Evolutionary conservation across 176 grass and related monocot species (phyloP).

Genomic region (Lolium rigidum): DNA sequence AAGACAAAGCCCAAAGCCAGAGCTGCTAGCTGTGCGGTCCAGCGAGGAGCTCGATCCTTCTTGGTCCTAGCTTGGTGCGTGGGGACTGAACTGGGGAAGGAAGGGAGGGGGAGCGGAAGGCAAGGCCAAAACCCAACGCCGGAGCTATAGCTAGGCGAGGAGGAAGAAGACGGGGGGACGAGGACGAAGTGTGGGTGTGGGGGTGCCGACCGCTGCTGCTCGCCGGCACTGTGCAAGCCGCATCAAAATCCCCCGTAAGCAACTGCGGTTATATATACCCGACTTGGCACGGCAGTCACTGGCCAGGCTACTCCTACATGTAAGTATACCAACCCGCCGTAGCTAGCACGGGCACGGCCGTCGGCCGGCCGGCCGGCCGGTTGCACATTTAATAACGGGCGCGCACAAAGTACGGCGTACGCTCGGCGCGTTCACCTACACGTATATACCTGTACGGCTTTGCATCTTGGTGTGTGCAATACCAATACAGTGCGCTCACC

Average conservation of each 20-base stretch:
- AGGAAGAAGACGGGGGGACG: conserved; percentile 9
- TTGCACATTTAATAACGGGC: conserved; percentile 20
- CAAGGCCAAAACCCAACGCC: neutral
- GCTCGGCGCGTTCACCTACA: conserved; percentile 14
- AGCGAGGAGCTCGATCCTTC: neutral
- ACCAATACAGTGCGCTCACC: neutral
- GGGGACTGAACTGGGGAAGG: neutral
- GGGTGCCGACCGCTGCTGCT: neutral
- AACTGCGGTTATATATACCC: conserved; percentile 33
- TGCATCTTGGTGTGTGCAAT: neutral
- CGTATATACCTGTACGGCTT: conserved; percentile 27
- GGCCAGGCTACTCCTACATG: neutral
- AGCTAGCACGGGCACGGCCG: neutral
- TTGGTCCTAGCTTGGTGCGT: neutral
- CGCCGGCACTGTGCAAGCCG: conserved; percentile 37
- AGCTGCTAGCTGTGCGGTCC: no score
- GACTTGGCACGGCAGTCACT: neutral
- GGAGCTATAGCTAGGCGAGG: neutral
- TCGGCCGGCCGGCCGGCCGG: neutral
- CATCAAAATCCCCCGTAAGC: neutral
- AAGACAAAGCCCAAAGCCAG: neutral
- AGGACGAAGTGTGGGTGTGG: neutral
- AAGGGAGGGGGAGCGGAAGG: neutral
- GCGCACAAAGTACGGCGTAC: conserved; percentile 37
- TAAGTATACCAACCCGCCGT: neutral